Evolutionary conservation across 73 alveolate species (phyloP), one percentile per base, ranked within the genome.

Genomic region (Paramecium sonneborni): DNA sequence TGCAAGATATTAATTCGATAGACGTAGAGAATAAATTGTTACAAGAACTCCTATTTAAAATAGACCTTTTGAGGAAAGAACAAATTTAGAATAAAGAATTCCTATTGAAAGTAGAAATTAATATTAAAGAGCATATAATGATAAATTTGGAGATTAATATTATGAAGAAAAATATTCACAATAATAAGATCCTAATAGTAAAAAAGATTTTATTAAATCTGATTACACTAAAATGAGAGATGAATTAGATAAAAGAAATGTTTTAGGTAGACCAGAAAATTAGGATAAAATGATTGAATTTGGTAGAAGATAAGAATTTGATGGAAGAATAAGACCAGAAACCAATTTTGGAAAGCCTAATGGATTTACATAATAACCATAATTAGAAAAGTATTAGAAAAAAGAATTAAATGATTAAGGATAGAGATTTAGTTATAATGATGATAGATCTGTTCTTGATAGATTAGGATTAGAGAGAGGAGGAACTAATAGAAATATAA

Each of bases 391-490:
- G 76, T 26, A 62, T 12, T 62, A 23, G 5, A 62, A 26, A 32
- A 62, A 46, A 12, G 84, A 62, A 26, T 26, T 11, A 14, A 12
- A 62, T 9, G 44, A 62, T 30, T 32, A 26, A 30, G 84, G 84
- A 62, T 26, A 30, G 39, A 62, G 48, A 62, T 32, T 30, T 8
- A 62, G 48, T 62, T 62, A 62, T 62, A 23, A 62, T 72, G 18
- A 72, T 10, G 86, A 35, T 14, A 72, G 11, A 1, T 72, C 86
- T 15, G 86, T 72, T 11, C 30, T 72, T 7, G 86, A 72, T 72
- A 72, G 86, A 72, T 72, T 72, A 18, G 86, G 86, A 3, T 72
- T 72, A 37, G 86, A 72, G 32, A 72, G 62, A 35, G 86, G 57
- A 62, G 86, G 57, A 62, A 32, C 84, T 26, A 32, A 26, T 24